These are phyloP conservation scores for Wickerhamiella kazuoi DNA, from an alignment of 805 yeast genomes.

Conservation along the genomic window DNA sequence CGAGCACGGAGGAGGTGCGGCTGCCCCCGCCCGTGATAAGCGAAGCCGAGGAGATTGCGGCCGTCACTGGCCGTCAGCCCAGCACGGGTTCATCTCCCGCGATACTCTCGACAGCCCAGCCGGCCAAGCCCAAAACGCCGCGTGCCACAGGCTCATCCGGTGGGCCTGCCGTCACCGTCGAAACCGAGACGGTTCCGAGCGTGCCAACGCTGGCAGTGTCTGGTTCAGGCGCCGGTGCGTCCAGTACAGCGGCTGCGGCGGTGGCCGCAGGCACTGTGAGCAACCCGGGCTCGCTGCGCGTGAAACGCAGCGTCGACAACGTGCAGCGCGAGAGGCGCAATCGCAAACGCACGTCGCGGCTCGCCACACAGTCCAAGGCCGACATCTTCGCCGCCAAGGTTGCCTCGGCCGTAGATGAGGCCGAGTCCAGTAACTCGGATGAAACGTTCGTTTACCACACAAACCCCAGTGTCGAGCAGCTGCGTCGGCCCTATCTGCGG, in stretches of 20 bases:
- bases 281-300: slow-evolving; percentile 6
- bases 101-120: too few relatives aligned
- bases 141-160: too few relatives aligned
- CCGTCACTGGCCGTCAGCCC: too few relatives aligned
- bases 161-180: slow-evolving; percentile 27
- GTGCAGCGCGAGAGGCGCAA: slow-evolving; percentile 21
- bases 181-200: slow-evolving; percentile 44
- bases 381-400: slow-evolving; percentile 89
- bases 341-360: slow-evolving; percentile 20
- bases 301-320: slow-evolving; percentile 18
- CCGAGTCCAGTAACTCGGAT: slow-evolving; percentile 63
- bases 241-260: background rate
- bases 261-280: background rate
- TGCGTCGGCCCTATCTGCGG: slow-evolving; percentile 11
- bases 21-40: too few relatives aligned
- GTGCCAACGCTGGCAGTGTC: slow-evolving; percentile 23
- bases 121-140: too few relatives aligned
- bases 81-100: too few relatives aligned
- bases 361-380: slow-evolving; percentile 46
- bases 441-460: slow-evolving; percentile 93
- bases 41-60: too few relatives aligned
- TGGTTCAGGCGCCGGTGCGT: slow-evolving; percentile 2
- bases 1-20: too few relatives aligned
- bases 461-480: slow-evolving; percentile 13
- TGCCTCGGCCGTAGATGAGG: slow-evolving; percentile 87